Conservation (phyloP, 805 yeast species). For the Wickerhamiella siamensis region DNA sequence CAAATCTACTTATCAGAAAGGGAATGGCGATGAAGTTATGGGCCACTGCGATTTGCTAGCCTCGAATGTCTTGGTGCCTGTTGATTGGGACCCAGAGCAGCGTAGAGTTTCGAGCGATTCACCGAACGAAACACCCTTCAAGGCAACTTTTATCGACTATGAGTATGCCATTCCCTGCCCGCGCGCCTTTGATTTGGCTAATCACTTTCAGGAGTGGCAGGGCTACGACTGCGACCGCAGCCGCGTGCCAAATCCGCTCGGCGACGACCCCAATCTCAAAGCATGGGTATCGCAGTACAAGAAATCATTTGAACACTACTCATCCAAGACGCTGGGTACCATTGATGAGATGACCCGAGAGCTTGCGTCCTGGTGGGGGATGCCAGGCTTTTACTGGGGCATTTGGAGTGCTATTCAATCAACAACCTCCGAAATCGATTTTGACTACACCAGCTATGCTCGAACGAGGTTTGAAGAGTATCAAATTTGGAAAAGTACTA, state of each 20-base stretch:
- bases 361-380: slow-evolving; percentile 48
- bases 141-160: slow-evolving; percentile 48
- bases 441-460: slow-evolving; percentile 52
- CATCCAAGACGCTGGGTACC: slow-evolving; percentile 12
- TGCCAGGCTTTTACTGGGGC: slow-evolving; percentile 80
- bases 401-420: slow-evolving; percentile 70
- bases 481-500: slow-evolving; percentile 42
- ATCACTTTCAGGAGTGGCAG: slow-evolving; percentile 70
- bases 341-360: slow-evolving; percentile 39
- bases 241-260: slow-evolving; percentile 41
- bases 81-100: slow-evolving; percentile 21
- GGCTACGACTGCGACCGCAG: slow-evolving; percentile 58
- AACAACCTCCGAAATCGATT: slow-evolving; percentile 53
- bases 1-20: slow-evolving; percentile 26
- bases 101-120: too few species aligned
- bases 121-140: slow-evolving; percentile 1
- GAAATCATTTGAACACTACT: slow-evolving; percentile 18
- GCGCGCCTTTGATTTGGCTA: slow-evolving; percentile 59
- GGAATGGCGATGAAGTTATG: slow-evolving; percentile 40
- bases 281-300: slow-evolving; percentile 50
- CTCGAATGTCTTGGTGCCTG: slow-evolving; percentile 58
- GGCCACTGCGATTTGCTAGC: slow-evolving; percentile 60
- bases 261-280: slow-evolving; percentile 31
- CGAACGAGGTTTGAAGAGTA: slow-evolving; percentile 48
- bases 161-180: slow-evolving; percentile 64